Evolutionary conservation across 1,284 basidiomycete genomes (phyloP).

Genomic region (Coniophora puteana): DNA sequence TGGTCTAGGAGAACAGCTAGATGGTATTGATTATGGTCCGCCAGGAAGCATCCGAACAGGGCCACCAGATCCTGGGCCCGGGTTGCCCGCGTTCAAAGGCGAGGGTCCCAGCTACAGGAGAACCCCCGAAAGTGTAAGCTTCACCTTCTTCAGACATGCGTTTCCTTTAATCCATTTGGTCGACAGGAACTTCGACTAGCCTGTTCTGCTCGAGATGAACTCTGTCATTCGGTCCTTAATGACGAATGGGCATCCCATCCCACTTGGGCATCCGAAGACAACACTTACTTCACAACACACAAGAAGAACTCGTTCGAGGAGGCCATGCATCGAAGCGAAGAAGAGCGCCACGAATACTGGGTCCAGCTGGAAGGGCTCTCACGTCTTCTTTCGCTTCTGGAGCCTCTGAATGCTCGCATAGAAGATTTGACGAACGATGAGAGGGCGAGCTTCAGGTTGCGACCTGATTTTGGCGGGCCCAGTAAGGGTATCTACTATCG

Average conservation of each 20-base stretch:
- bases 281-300: constrained; percentile 90
- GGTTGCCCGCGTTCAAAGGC: constrained; percentile 68
- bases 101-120: constrained; percentile 90
- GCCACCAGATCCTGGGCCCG: constrained; percentile 64
- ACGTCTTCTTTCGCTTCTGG: constrained; percentile 90
- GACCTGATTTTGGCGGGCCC: constrained; percentile 86
- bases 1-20: constrained; percentile 69
- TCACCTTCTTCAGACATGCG: constrained; percentile 11
- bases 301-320: constrained; percentile 99
- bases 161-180: constrained; percentile 1
- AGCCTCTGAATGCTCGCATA: constrained; percentile 86
- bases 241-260: constrained; percentile 97
- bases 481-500: constrained; percentile 91
- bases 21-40: constrained; percentile 70
- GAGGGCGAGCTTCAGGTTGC: constrained; percentile 79
- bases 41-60: constrained; percentile 72
- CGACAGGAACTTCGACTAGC: constrained; percentile 82
- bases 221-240: constrained; percentile 96
- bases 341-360: constrained; percentile 98
- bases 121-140: constrained; percentile 79
- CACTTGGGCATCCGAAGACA: constrained; percentile 96
- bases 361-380: constrained; percentile 93
- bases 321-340: constrained; percentile 93
- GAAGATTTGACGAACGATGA: constrained; percentile 91
- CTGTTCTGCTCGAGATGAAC: constrained; percentile 92